Percentiles rank a stretch among this genome's conserved stretches.
Conservation (phyloP, 2,329 filamentous ascomycete species). For the Penicillium sp. region DNA sequence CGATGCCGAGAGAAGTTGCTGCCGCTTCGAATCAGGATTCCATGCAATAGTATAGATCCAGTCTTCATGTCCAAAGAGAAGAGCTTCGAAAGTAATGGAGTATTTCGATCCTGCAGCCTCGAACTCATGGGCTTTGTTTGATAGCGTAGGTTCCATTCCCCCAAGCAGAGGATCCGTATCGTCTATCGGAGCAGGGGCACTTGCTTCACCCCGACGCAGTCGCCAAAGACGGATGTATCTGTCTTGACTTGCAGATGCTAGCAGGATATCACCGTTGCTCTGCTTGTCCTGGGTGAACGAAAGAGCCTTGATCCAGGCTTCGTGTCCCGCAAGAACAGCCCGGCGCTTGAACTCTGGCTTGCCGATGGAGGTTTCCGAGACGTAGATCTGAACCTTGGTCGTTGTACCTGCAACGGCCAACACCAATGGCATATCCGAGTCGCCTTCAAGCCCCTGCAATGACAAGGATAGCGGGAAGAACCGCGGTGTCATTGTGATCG, state of each 20-base stretch:
- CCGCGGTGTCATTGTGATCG: conserved; percentile 69
- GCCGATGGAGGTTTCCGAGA: conserved; percentile 50
- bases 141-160: conserved; percentile 65
- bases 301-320: conserved; percentile 90
- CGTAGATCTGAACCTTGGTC: conserved; percentile 77
- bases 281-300: conserved; percentile 68
- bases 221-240: conserved; percentile 96
- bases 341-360: conserved; percentile 63
- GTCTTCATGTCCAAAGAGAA: conserved; percentile 92
- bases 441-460: conserved; percentile 59
- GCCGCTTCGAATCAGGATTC: conserved; percentile 57
- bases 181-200: conserved; percentile 50
- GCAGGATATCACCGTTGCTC: conserved; percentile 64
- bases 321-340: conserved; percentile 81
- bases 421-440: conserved; percentile 53
- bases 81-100: conserved; percentile 86
- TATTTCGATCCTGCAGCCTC: conserved; percentile 62
- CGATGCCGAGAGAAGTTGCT: conserved; percentile 82
- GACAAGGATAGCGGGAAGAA: conserved; percentile 81
- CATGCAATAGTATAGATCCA: conserved; percentile 93
- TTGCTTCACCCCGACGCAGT: conserved; percentile 67
- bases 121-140: conserved; percentile 85
- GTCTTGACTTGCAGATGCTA: conserved; percentile 94
- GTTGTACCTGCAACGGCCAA: conserved; percentile 86
- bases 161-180: conserved; percentile 40